Base-by-base conservation (phyloP, 2,329 filamentous ascomycete species). In the Diaporthe destruens region DNA sequence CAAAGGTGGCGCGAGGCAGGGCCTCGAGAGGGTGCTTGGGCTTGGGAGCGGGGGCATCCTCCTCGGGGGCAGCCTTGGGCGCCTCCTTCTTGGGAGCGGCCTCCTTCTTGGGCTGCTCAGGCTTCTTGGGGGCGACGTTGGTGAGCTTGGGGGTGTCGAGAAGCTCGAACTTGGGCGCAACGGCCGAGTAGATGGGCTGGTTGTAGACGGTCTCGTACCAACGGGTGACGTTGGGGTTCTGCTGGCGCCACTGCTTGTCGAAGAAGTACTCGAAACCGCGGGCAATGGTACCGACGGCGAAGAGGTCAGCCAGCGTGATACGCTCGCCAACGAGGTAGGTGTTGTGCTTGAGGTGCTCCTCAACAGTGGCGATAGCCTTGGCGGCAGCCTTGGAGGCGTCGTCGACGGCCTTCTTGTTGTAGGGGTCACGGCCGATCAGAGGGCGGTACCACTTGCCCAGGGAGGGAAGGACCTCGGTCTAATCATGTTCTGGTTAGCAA, bases 241-340 rank as follows among this genome's bases (percentile, higher is more conserved):
- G 85, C 77, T 88, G 82, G 81, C 96, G 94, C 91, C 92, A 98
- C 83, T 91, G 84, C 90, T 95, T 95, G 90, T 95, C 96, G 83
- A 96, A 96, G 88, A 98, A 93, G 88, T 88, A 95, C 86, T 97
- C 89, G 90, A 97, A 98, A 81, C 94, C 95, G 79, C 95, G 95
- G 82, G 90, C 88, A 80, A 96, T 87, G 84, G 98, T 89, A 83
- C 90, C 88, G 79, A 92, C 90, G 81, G 89, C 87, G 88, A 97
- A 98, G 82, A 98, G 84, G 84, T 99, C 96, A 84, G 96, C 96
- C 78, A 98, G 93, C 80, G 95, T 98, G 86, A 98, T 91, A 82
- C 96, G 95, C 91, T 99, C 96, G 82, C 95, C 94, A 80, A 98
- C 96, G 77, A 99, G 94, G 91, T 93, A 99, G 81, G 96, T 99